phyloP scores from a whole-genome alignment of 2,329 filamentous ascomycete genomes.

The Colletotrichum lentis region DNA sequence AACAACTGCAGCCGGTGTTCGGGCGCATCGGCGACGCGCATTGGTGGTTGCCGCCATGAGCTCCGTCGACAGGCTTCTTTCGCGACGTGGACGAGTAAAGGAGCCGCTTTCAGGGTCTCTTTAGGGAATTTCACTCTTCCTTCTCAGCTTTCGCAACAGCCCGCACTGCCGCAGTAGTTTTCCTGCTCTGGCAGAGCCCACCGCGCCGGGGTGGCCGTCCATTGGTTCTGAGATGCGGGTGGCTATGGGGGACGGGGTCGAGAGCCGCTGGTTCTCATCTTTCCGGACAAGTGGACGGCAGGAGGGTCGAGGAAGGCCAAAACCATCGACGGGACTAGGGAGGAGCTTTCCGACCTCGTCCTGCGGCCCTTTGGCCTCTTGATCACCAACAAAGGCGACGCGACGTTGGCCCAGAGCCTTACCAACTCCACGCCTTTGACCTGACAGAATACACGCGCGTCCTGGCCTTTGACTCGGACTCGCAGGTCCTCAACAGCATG shows the following conservation, averaged over 20 bases:
- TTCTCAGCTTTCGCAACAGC: not conserved
- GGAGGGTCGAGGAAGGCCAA: constrained; percentile 22
- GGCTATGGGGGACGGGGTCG: not conserved
- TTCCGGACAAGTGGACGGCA: constrained; percentile 46
- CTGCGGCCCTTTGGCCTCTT: constrained; percentile 28
- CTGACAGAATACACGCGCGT: constrained; percentile 65
- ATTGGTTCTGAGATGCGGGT: not conserved
- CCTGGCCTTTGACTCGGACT: constrained; percentile 67
- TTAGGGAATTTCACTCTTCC: not conserved
- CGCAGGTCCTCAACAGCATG: constrained; percentile 68
- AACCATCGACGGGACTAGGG: constrained; percentile 11
- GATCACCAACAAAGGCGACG: constrained; percentile 38
- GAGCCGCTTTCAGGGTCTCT: not conserved
- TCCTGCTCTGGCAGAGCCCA: not conserved
- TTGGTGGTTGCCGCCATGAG: not conserved
- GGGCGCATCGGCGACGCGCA: not conserved
- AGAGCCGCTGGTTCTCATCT: constrained; percentile 51
- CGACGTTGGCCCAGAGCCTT: constrained; percentile 69
- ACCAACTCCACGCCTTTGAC: constrained; percentile 74
- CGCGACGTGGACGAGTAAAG: not conserved
- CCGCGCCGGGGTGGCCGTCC: not conserved
- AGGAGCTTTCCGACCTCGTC: constrained; percentile 15
- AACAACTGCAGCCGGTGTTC: not conserved
- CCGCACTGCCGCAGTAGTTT: too few relatives aligned
- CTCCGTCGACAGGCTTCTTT: not conserved